Evolutionary conservation across 495 filamentous ascomycete genomes (phyloP).

Genomic region (Aspergillus taichungensis): DNA sequence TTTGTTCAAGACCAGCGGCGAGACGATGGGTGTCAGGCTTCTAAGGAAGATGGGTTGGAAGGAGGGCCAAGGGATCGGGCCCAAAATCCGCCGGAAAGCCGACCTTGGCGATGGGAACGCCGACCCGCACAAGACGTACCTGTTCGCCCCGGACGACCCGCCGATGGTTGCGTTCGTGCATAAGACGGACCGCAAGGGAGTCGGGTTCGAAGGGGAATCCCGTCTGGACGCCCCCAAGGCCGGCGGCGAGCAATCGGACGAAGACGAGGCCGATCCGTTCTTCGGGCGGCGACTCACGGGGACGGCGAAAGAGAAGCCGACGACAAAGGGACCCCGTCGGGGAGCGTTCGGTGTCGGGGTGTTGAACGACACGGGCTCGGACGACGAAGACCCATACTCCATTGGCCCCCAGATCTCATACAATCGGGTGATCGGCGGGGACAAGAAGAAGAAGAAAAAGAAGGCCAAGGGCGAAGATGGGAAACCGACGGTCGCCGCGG

Average conservation of each 20-base stretch:
- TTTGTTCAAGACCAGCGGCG: constrained; percentile 62
- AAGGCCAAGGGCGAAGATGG: constrained; percentile 33
- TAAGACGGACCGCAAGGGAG: constrained; percentile 73
- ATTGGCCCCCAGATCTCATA: constrained; percentile 90
- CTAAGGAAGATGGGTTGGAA: constrained; percentile 95
- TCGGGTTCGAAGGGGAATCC: constrained; percentile 68
- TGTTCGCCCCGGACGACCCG: constrained; percentile 87
- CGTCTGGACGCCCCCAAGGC: constrained; percentile 34
- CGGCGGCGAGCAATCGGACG: constrained; percentile 33
- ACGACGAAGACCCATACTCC: constrained; percentile 92
- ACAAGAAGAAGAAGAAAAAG: constrained; percentile 82
- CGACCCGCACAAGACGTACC: constrained; percentile 46
- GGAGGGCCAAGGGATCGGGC: constrained; percentile 86
- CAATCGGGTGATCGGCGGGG: constrained; percentile 71
- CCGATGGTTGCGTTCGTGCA: constrained; percentile 62
- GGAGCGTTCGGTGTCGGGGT: constrained; percentile 82
- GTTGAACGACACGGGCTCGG: constrained; percentile 92
- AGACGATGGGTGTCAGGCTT: constrained; percentile 84
- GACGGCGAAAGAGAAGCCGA: constrained; percentile 25
- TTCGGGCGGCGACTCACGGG: constrained; percentile 29
- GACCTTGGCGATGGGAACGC: constrained; percentile 48
- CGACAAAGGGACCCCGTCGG: constrained; percentile 42
- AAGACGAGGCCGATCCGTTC: constrained; percentile 40
- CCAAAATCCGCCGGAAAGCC: constrained; percentile 72
- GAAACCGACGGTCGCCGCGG: constrained; percentile 28